A percentile compares a stretch with the other conserved stretches of the same genome.
Evolutionary conservation across 768 basidiomycete species (phyloP).

Genomic region (Boletus reticulatus): DNA sequence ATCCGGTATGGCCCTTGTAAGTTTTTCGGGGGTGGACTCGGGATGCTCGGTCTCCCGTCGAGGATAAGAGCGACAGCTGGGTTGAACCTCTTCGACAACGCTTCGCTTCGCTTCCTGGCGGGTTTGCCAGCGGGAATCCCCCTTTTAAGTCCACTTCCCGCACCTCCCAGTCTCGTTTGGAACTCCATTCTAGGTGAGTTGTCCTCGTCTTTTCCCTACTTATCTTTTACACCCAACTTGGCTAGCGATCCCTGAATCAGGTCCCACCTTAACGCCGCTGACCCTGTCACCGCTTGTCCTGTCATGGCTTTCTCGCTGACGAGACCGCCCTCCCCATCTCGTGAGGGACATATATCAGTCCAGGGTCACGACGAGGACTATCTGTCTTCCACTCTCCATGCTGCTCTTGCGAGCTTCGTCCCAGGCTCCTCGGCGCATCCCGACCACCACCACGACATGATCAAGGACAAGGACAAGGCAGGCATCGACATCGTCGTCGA

Average conservation of each 20-base stretch:
- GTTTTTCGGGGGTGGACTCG: slow-evolving; percentile 13
- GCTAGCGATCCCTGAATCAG: slow-evolving; percentile 2
- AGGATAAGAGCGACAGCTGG: slow-evolving; percentile 8
- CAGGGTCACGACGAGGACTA: slow-evolving; percentile 33
- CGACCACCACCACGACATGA: slow-evolving; percentile 38
- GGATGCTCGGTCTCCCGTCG: slow-evolving; percentile 8
- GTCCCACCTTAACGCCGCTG: slow-evolving; percentile 2
- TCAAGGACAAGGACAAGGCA: slow-evolving; percentile 46
- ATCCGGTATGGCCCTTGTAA: neutral
- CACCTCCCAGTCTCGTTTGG: slow-evolving; percentile 4
- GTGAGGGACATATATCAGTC: slow-evolving; percentile 21
- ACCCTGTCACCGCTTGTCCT: slow-evolving; percentile 10
- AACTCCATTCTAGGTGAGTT: slow-evolving; percentile 7
- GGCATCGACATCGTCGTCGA: slow-evolving; percentile 76
- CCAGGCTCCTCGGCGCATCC: slow-evolving; percentile 20
- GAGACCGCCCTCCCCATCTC: slow-evolving; percentile 33
- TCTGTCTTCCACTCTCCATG: slow-evolving; percentile 37
- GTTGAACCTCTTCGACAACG: neutral
- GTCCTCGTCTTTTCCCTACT: neutral
- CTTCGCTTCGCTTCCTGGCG: neutral
- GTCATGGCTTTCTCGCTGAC: slow-evolving; percentile 36
- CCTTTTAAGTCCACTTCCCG: neutral
- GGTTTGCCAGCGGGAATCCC: neutral
- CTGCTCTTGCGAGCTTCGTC: slow-evolving; percentile 33
- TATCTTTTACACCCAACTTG: neutral